Evolutionary conservation across 192 early-diverging fungal genomes (phyloP), one percentile per base, ranked within the genome.

Genomic region (Coemansia sp.): DNA sequence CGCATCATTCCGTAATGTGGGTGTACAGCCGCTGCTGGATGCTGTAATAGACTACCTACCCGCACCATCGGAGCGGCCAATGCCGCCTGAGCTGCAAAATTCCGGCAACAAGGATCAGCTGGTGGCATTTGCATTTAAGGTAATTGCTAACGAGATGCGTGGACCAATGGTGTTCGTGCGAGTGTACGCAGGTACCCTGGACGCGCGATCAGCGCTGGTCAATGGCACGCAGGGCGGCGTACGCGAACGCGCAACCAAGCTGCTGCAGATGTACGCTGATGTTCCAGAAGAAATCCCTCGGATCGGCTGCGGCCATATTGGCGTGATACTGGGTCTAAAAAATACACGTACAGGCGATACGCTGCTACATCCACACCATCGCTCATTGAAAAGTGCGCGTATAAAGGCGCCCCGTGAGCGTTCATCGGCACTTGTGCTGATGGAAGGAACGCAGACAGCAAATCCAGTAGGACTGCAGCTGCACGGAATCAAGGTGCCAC

Each of bases 111-210:
- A 62, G 23, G 86, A 82, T 3, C 70, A 76, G 17, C 81, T 95
- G 3, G 85, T 90, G 52, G 96, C 92, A 2, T 72, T 98, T 48
- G 96, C 96, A 0, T 98, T 98, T 81, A 98, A 98, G 56, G 92
- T 98, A 0, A 75, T 87, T 0, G 87, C 91, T 40, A 91, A 96
- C 62, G 65, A 84, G 10, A 80, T 87, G 47, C 84, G 92, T n/a
- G 96, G 94, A 3, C 83, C 90, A 12, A 79, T 96, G 79, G 90
- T 94, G 8, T 98, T 88, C 79, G 89, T 97, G 18, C 80, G 93
- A 0, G 89, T 95, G 3, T 97, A 95, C 58, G 83, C 90, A 1
- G 94, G 87, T 17, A 71, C 76, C 11, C 62, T 97, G 6, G 80
- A 86, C n/a, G 69, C 84, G 28, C 82, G 89, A 3, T 79, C 76